These are phyloP conservation scores for Chlamydomonas reinhardtii DNA, from an alignment of 163 green algal species.

Conservation along the genomic window DNA sequence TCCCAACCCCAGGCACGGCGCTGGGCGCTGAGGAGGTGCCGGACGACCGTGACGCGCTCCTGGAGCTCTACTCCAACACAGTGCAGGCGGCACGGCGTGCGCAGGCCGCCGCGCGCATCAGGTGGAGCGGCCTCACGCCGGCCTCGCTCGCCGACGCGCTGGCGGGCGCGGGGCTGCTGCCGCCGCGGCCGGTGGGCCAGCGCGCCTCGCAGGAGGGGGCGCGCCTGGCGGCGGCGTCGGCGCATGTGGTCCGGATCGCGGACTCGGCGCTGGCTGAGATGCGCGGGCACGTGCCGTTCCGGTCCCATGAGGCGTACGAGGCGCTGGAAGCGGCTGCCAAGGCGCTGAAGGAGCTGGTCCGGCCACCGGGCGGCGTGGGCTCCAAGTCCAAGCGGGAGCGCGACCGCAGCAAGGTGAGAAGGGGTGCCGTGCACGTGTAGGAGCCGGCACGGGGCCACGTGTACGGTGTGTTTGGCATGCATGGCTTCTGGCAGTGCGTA, in stretches of 20 bases:
- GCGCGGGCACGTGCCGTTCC: background rate
- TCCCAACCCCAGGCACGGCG: background rate
- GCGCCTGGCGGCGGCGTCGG: background rate
- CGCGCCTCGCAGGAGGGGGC: background rate
- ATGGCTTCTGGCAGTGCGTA: too few relatives aligned
- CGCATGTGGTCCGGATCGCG: background rate
- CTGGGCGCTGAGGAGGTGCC: slow-evolving; percentile 9
- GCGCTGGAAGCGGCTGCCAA: background rate
- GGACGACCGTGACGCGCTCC: background rate
- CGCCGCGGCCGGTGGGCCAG: slow-evolving; percentile 7
- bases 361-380: too few relatives aligned
- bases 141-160: slow-evolving; percentile 15
- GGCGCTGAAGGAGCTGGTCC: too few relatives aligned
- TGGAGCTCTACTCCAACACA: slow-evolving; percentile 30
- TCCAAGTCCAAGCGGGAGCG: too few relatives aligned
- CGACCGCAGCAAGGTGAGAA: too few relatives aligned
- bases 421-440: too few relatives aligned
- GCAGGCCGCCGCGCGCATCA: slow-evolving; percentile 17
- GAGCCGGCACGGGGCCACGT: too few relatives aligned
- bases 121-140: slow-evolving; percentile 26
- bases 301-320: background rate
- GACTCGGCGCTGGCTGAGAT: background rate
- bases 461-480: too few relatives aligned
- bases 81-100: slow-evolving; percentile 2
- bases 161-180: slow-evolving; percentile 17